Evolutionary conservation across 768 basidiomycete species (phyloP), one percentile per base, ranked within the genome.

Genomic region (Thelephora aurantiotincta): DNA sequence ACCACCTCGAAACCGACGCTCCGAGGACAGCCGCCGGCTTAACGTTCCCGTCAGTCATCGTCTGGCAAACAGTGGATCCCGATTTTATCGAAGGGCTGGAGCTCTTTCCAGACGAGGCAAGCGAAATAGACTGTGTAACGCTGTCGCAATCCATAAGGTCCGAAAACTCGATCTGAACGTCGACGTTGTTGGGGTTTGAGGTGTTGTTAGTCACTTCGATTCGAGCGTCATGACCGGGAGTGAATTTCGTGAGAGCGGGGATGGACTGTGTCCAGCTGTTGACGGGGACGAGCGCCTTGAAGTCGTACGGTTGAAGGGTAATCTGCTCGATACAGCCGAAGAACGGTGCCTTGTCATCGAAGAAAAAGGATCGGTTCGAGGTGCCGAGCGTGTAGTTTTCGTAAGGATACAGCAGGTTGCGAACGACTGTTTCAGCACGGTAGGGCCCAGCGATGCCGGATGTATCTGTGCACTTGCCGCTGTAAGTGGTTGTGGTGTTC

Each of bases 361-460:
- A 68, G 58, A 71, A 72, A 64, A 74, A 88, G 1, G 83, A 71
- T 13, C 74, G 72, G 4, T 67, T 61, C 1, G 91, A 92, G 43
- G 78, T 70, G 46, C 72, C 56, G 34, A 94, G 77, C 0, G 67
- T 71, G 59, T 87, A 80, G n/a, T 58, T 70, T 57, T 96, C 92
- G 62, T 80, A 94, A 6, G 92, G 92, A 34, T 78, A 73, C 49
- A 96, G 72, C 26, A 94, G 63, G 60, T 94, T 96, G 50, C 66
- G 72, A 14, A 96, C 75, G 2, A 55, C 59, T 6, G 65, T 72
- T 14, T 75, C 75, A 5, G 75, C 73, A 38, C 60, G 53, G 63
- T 72, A 93, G 0, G 92, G 91, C 0, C 88, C 73, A 0, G 82
- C 80, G 47, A 94, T 90, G 86, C 88, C 90, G 1, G n/a, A n/a